phyloP scores from a whole-genome alignment of 1,284 basidiomycete genomes.

The Microbotryum saponariae region DNA sequence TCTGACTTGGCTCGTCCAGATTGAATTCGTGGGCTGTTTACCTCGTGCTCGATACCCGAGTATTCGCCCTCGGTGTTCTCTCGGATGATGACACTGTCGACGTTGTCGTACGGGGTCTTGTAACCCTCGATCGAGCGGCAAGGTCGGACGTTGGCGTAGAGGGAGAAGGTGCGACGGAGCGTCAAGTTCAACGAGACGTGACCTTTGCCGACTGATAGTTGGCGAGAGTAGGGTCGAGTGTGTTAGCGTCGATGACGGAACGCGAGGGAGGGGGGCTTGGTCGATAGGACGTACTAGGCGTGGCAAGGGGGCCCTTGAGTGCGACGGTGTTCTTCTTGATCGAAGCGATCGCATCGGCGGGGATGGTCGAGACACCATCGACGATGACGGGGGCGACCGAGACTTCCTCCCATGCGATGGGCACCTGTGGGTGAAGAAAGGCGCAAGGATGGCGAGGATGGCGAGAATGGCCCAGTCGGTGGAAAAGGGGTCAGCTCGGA shows the following conservation, averaged over 20 bases:
- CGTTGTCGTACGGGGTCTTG: slow-evolving; percentile 97
- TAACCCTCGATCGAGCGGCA: slow-evolving; percentile 93
- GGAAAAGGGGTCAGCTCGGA: background rate
- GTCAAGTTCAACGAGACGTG: slow-evolving; percentile 98
- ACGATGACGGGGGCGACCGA: slow-evolving; percentile 89
- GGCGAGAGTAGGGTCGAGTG: slow-evolving; percentile 29
- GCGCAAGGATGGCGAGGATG: background rate
- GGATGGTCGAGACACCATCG: slow-evolving; percentile 94
- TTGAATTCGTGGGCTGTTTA: slow-evolving; percentile 38
- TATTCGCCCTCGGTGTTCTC: slow-evolving; percentile 99
- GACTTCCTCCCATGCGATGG: slow-evolving; percentile 98
- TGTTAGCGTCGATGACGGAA: background rate
- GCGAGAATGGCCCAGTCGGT: no score
- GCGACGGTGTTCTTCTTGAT: slow-evolving; percentile 97
- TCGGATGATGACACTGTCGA: slow-evolving; percentile 95
- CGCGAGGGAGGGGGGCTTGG: no score
- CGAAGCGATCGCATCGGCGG: slow-evolving; percentile 79
- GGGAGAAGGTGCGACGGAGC: slow-evolving; percentile 89
- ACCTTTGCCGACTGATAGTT: slow-evolving; percentile 81
- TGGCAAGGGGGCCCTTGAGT: slow-evolving; percentile 91
- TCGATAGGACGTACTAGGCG: slow-evolving; percentile 59
- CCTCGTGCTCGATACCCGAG: slow-evolving; percentile 97
- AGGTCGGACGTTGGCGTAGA: slow-evolving; percentile 97
- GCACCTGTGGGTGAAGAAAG: slow-evolving; percentile 54
- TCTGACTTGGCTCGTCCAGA: background rate